These are phyloP conservation scores for Telfairia occidentalis DNA, from an alignment of 331 rosid genomes.

Conservation along the genomic window DNA sequence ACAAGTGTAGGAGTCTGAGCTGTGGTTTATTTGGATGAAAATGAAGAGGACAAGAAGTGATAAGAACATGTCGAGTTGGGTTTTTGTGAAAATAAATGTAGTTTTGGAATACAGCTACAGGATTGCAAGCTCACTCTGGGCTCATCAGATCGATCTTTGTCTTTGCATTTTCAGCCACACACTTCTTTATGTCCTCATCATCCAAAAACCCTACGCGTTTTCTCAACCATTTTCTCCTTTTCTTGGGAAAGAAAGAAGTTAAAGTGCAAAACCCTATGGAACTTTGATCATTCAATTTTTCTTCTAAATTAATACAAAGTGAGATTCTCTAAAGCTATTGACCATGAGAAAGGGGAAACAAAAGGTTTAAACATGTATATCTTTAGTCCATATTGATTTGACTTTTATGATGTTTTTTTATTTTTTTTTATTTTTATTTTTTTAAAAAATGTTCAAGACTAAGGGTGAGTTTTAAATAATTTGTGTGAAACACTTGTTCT, in stretches of 20 bases:
- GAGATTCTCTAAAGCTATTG: not conserved
- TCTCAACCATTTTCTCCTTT: not conserved
- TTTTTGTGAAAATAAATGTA: not conserved
- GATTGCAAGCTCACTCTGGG: not conserved
- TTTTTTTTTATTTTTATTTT: not conserved
- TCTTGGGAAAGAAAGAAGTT: not conserved
- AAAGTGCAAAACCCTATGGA: not conserved
- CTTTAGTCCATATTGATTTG: not conserved
- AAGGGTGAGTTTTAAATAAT: too few species aligned
- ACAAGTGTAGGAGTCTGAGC: not conserved
- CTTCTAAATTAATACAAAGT: not conserved
- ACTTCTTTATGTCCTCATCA: not conserved
- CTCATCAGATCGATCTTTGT: slow-evolving; percentile 1
- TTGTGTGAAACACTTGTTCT: not conserved
- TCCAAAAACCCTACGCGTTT: not conserved
- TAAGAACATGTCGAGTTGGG: not conserved
- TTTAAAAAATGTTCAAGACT: not conserved
- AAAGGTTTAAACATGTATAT: not conserved
- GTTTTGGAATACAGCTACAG: not conserved
- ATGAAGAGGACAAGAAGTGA: slow-evolving; percentile 3
- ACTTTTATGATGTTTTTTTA: not conserved
- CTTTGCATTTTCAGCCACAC: not conserved
- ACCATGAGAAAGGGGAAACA: not conserved
- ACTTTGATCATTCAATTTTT: not conserved
- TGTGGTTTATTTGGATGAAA: not conserved